These are phyloP conservation scores for Rhododendron henanense DNA, from an alignment of 148 eudicot species.

Conservation along the genomic window DNA sequence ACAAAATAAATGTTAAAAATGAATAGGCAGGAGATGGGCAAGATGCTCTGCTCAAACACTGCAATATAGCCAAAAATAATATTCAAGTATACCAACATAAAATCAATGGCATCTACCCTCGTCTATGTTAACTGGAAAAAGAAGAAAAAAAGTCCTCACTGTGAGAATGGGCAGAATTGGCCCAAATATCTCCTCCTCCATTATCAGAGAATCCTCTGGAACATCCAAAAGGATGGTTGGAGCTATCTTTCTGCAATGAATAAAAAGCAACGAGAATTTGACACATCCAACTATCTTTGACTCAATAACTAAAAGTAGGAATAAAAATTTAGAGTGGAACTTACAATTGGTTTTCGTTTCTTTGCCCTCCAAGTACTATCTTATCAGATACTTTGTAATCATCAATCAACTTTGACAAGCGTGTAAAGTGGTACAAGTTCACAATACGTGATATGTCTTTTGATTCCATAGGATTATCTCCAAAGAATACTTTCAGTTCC, in stretches of 20 bases:
- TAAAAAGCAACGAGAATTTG: neutral
- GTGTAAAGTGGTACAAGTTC: conserved; percentile 41
- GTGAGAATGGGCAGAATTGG: conserved; percentile 73
- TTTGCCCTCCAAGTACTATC: conserved; percentile 60
- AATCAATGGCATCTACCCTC: neutral
- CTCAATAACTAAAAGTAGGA: neutral
- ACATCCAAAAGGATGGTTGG: conserved; percentile 65
- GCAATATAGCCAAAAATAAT: no score
- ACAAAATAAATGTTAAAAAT: neutral
- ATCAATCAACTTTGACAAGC: conserved; percentile 40
- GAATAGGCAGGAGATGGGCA: neutral
- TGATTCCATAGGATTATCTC: conserved; percentile 47
- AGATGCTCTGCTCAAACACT: neutral
- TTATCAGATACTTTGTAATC: conserved; percentile 47
- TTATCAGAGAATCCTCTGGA: conserved; percentile 43
- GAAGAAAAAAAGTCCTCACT: conserved; percentile 29
- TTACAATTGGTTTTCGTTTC: conserved; percentile 42
- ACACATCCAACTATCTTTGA: neutral
- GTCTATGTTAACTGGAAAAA: neutral
- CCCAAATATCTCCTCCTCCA: conserved; percentile 79
- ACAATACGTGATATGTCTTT: conserved; percentile 53
- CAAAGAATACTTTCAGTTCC: conserved; percentile 41
- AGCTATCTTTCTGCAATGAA: conserved; percentile 48
- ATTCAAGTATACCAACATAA: neutral
- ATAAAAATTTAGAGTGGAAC: conserved; percentile 9